Evolutionary conservation across 768 basidiomycete species (phyloP).

Genomic region (Phaeotremella skinneri): DNA sequence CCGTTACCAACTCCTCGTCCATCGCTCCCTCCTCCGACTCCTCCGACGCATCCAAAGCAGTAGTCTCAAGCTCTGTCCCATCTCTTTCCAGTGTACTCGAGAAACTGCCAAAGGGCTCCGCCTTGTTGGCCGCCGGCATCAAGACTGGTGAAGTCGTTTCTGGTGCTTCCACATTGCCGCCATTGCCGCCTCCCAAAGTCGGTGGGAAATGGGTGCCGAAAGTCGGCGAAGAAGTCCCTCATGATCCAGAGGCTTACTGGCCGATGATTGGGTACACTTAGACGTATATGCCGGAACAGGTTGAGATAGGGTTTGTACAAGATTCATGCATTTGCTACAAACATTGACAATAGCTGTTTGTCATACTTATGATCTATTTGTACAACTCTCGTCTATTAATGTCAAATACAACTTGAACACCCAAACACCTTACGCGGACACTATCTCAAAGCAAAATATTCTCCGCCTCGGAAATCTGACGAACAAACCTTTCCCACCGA

Average conservation of each 20-base stretch:
- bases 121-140: slow-evolving; percentile 74
- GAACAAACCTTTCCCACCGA: slow-evolving; percentile 46
- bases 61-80: slow-evolving; percentile 43
- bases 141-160: slow-evolving; percentile 59
- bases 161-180: slow-evolving; percentile 70
- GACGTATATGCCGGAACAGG: neutral
- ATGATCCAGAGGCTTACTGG: slow-evolving; percentile 76
- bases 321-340: neutral
- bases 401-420: neutral
- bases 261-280: slow-evolving; percentile 53
- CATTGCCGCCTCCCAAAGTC: slow-evolving; percentile 60
- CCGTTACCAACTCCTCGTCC: slow-evolving; percentile 25
- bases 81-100: slow-evolving; percentile 55
- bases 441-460: neutral
- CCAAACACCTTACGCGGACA: neutral
- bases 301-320: neutral
- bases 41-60: slow-evolving; percentile 9
- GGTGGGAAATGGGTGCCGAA: slow-evolving; percentile 73
- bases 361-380: no score
- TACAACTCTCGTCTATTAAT: neutral
- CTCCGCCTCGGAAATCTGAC: neutral
- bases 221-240: slow-evolving; percentile 72
- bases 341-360: no score
- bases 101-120: slow-evolving; percentile 52
- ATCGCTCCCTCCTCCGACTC: slow-evolving; percentile 23